Evolutionary conservation across 345 rosid genomes (phyloP).

Genomic region (Cardamine chenopodiifolia): DNA sequence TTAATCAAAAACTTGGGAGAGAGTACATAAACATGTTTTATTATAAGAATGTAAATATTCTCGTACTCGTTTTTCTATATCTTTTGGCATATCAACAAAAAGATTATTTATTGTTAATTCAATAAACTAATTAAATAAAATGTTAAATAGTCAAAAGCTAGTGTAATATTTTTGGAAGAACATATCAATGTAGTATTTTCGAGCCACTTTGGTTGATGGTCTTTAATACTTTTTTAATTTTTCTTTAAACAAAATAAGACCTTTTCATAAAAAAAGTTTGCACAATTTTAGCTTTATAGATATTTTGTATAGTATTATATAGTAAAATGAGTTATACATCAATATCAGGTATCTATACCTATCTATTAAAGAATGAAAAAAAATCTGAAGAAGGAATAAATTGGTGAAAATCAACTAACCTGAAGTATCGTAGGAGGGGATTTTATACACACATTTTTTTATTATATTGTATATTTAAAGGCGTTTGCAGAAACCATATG

Average conservation of each 20-base stretch:
- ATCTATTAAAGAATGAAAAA: constrained; percentile 29
- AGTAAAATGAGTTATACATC: constrained; percentile 32
- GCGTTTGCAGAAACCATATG: constrained; percentile 18
- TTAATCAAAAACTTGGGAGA: not conserved
- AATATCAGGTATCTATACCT: constrained; percentile 40
- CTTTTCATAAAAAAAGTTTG: not conserved
- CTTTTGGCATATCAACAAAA: not conserved
- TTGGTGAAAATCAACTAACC: constrained; percentile 44
- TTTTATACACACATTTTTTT: constrained; percentile 32
- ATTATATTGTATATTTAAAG: constrained; percentile 31
- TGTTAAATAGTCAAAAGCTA: not conserved
- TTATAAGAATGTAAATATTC: not conserved
- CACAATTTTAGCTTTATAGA: constrained; percentile 17
- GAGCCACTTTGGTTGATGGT: constrained; percentile 6
- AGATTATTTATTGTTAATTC: not conserved
- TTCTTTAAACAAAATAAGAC: not conserved
- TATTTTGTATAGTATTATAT: constrained; percentile 11
- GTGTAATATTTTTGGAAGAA: not conserved
- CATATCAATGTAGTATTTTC: not conserved
- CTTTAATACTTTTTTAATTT: not conserved
- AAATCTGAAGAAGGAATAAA: constrained; percentile 48
- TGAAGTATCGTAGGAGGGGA: constrained; percentile 54
- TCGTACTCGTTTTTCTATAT: not conserved
- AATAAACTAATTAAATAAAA: not conserved
- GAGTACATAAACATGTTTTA: not conserved